Percentiles rank a stretch among this genome's conserved stretches.
Evolutionary conservation across 768 basidiomycete genomes (phyloP).

Genomic region (Auricularia sp.): DNA sequence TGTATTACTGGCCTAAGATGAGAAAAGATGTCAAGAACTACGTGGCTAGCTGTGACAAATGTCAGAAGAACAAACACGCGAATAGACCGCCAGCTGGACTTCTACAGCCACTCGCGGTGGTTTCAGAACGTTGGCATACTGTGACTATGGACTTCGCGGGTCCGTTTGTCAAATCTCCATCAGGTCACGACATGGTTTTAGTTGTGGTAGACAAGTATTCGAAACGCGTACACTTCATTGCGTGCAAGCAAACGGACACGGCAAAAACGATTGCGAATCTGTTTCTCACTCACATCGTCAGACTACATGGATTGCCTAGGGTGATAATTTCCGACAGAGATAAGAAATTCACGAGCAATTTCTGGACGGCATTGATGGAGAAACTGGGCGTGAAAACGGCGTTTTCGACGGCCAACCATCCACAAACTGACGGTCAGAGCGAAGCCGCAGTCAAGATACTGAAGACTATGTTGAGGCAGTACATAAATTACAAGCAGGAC

Average conservation of each 20-base stretch:
- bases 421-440: neutral
- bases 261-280: neutral
- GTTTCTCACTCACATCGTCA: neutral
- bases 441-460: slow-evolving; percentile 20
- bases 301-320: neutral
- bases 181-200: slow-evolving; percentile 3
- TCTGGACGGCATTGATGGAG: slow-evolving; percentile 1
- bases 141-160: slow-evolving; percentile 19
- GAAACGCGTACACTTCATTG: slow-evolving; percentile 16
- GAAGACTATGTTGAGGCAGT: slow-evolving; percentile 29
- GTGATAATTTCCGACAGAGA: slow-evolving; percentile 4
- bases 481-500: slow-evolving; percentile 22
- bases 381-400: neutral
- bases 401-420: slow-evolving; percentile 1
- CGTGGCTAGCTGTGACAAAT: slow-evolving; percentile 8
- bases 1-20: slow-evolving; percentile 20
- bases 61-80: slow-evolving; percentile 6
- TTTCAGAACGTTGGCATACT: slow-evolving; percentile 13
- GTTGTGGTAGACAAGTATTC: slow-evolving; percentile 2
- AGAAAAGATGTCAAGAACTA: slow-evolving; percentile 16
- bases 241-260: slow-evolving; percentile 6
- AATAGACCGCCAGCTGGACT: slow-evolving; percentile 5
- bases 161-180: slow-evolving; percentile 11
- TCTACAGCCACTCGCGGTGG: slow-evolving; percentile 8
- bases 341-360: neutral